Conservation (phyloP, 2,329 filamentous ascomycete genomes). For the Taxawa tesnikishii region DNA sequence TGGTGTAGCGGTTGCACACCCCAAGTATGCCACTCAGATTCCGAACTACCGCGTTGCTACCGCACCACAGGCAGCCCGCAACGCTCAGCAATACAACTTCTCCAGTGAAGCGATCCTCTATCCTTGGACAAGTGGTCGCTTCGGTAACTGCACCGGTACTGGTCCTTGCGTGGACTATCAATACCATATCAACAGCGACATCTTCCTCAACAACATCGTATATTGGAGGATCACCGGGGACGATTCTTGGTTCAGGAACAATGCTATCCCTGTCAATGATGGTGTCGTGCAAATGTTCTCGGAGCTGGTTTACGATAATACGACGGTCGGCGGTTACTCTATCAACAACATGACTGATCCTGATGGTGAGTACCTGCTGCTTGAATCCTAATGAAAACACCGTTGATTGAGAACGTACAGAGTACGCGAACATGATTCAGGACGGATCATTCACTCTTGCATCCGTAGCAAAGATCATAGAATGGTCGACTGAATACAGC, state of each 20-base stretch:
- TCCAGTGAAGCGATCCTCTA: slow-evolving; percentile 48
- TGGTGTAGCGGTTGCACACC: slow-evolving; percentile 51
- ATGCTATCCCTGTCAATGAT: slow-evolving; percentile 51
- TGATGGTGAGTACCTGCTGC: slow-evolving; percentile 30
- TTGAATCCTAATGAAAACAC: no score
- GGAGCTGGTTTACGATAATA: slow-evolving; percentile 48
- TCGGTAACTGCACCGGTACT: slow-evolving; percentile 54
- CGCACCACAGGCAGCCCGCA: slow-evolving; percentile 46
- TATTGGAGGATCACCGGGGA: slow-evolving; percentile 50
- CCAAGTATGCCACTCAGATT: slow-evolving; percentile 49
- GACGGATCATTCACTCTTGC: slow-evolving; percentile 10
- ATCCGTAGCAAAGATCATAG: slow-evolving; percentile 9
- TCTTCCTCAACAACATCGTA: slow-evolving; percentile 49
- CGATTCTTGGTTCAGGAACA: slow-evolving; percentile 39
- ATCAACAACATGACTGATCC: slow-evolving; percentile 60
- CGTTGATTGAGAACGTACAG: no score
- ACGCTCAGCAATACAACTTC: slow-evolving; percentile 44
- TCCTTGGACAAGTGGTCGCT: slow-evolving; percentile 55
- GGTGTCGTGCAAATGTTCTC: slow-evolving; percentile 50
- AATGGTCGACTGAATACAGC: slow-evolving; percentile 8
- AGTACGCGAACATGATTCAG: slow-evolving; percentile 48
- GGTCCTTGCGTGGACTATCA: slow-evolving; percentile 57
- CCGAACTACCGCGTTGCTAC: slow-evolving; percentile 50
- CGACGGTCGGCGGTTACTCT: slow-evolving; percentile 36
- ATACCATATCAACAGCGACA: slow-evolving; percentile 61